phyloP scores from a whole-genome alignment of 306 rosid genomes.

The Sicyos baderoa region DNA sequence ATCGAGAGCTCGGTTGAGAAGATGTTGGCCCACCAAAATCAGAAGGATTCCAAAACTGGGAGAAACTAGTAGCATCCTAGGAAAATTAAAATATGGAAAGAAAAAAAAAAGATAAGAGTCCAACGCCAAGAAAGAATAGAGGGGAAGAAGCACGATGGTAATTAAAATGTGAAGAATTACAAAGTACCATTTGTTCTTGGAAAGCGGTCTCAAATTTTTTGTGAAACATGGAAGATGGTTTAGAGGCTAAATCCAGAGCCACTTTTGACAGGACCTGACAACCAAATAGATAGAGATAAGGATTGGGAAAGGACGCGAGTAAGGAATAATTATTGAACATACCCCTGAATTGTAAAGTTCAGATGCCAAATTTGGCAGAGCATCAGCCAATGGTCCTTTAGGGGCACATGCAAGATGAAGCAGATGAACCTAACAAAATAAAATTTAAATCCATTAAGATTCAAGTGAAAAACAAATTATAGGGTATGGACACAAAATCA shows the following conservation, averaged over 20 bases:
- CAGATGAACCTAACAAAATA: conserved; percentile 63
- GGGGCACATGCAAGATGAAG: conserved; percentile 72
- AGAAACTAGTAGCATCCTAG: conserved; percentile 58
- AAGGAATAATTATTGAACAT: conserved; percentile 22
- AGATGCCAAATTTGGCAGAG: conserved; percentile 57
- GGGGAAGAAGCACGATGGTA: conserved; percentile 10
- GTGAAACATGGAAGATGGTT: conserved; percentile 51
- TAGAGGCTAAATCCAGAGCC: conserved; percentile 66
- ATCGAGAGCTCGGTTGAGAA: conserved; percentile 62
- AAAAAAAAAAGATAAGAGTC: not conserved
- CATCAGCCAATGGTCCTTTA: conserved; percentile 50
- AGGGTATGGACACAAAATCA: conserved; percentile 2
- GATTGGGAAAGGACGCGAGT: conserved; percentile 21
- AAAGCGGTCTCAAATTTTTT: conserved; percentile 54
- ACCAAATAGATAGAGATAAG: conserved; percentile 33
- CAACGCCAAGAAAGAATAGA: conserved; percentile 18
- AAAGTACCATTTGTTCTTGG: conserved; percentile 53
- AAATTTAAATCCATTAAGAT: conserved; percentile 19
- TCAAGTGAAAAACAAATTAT: not conserved
- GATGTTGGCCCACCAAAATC: conserved; percentile 54
- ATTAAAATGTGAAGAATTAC: conserved; percentile 16
- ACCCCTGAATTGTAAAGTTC: conserved; percentile 77
- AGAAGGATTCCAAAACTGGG: conserved; percentile 74
- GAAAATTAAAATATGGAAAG: conserved; percentile 20
- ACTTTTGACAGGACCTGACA: conserved; percentile 62